Conservation (phyloP, 169 alveolate species). For the Plasmodium fragile region DNA sequence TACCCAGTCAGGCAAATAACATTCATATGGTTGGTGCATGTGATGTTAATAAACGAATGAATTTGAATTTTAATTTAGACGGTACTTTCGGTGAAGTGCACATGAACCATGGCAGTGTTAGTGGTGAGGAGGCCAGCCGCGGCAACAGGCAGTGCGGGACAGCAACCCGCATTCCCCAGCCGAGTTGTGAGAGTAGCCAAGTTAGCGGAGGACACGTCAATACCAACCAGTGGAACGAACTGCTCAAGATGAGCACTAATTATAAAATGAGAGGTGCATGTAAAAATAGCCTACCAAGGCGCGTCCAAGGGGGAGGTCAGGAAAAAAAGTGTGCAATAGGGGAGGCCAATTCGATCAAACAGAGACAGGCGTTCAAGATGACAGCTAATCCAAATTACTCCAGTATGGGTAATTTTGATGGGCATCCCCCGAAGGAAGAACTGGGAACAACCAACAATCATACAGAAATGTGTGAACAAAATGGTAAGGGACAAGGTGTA, state of each 20-base stretch:
- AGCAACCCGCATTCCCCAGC: background rate
- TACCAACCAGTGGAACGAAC: background rate
- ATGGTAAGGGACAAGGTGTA: background rate
- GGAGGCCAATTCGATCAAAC: background rate
- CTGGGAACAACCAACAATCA: background rate
- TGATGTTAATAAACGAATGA: background rate
- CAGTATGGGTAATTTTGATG: background rate
- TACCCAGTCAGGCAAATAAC: background rate
- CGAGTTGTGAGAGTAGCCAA: background rate
- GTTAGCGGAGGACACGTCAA: background rate
- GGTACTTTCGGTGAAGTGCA: background rate
- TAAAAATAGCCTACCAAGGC: background rate
- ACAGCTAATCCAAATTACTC: background rate
- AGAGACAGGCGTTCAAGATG: background rate
- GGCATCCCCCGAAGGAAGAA: slow-evolving; percentile 4
- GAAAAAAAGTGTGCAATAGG: background rate
- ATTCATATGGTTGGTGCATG: background rate
- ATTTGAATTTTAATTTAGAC: background rate
- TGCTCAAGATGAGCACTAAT: background rate
- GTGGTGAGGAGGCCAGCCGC: background rate
- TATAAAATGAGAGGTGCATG: background rate
- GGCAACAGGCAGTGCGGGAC: background rate
- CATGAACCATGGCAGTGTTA: background rate
- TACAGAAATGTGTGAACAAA: background rate
- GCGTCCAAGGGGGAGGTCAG: background rate